A percentile compares a stretch with the other conserved stretches of the same genome.
Conservation (phyloP, 352 stramenopile species). For the Elongisporangium prolatum region DNA sequence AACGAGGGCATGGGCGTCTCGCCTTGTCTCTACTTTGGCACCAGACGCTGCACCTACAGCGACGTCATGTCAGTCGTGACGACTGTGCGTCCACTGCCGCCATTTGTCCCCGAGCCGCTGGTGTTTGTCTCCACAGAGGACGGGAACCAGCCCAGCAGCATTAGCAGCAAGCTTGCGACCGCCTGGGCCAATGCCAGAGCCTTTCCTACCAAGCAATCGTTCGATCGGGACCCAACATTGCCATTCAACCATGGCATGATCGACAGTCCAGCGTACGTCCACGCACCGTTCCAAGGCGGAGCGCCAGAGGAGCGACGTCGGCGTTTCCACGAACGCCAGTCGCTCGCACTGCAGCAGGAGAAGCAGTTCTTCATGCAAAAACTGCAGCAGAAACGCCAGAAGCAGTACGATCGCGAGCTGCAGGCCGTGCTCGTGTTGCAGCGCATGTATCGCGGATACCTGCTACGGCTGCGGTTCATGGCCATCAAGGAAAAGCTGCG, state of each 20-base stretch:
- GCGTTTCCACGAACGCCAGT: constrained; percentile 17
- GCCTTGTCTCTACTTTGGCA: constrained; percentile 69
- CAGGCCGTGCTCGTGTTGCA: constrained; percentile 47
- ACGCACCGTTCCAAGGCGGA: constrained; percentile 19
- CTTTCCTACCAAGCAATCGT: not conserved
- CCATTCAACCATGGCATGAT: not conserved
- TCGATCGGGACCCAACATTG: not conserved
- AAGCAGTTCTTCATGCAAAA: constrained; percentile 41
- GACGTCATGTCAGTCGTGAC: constrained; percentile 68
- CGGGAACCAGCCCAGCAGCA: not conserved
- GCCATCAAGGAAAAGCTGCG: constrained; percentile 44
- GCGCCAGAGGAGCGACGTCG: constrained; percentile 7
- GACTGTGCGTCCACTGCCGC: constrained; percentile 28
- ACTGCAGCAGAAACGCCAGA: constrained; percentile 21
- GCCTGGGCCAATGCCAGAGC: not conserved
- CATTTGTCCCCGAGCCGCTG: constrained; percentile 6
- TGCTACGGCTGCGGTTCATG: constrained; percentile 42
- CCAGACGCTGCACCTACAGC: constrained; percentile 65
- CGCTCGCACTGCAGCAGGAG: constrained; percentile 31
- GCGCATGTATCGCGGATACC: constrained; percentile 44
- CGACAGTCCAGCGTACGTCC: constrained; percentile 7
- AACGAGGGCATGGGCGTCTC: constrained; percentile 46
- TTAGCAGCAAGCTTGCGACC: not conserved
- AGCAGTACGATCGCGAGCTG: constrained; percentile 30
- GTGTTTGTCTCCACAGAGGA: not conserved